Conservation (phyloP, 495 filamentous ascomycete genomes). For the Penicillium antarcticum region DNA sequence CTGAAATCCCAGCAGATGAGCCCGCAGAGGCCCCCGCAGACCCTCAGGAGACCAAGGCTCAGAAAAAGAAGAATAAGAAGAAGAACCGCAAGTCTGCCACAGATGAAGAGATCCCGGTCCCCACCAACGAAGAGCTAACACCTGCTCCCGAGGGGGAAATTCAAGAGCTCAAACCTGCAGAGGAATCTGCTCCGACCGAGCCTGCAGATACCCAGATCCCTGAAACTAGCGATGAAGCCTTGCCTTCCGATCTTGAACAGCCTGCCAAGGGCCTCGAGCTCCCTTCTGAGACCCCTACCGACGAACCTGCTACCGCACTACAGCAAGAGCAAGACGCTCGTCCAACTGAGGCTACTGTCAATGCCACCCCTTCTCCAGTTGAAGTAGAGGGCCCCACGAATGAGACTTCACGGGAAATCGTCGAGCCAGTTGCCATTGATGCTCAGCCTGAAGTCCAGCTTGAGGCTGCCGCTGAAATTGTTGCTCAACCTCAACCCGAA, state of each 20-base stretch:
- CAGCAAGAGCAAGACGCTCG: not conserved
- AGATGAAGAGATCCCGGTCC: constrained; percentile 19
- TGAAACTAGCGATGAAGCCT: constrained; percentile 22
- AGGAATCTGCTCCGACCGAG: constrained; percentile 11
- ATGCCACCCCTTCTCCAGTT: constrained; percentile 2
- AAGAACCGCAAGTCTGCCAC: constrained; percentile 30
- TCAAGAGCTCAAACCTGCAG: constrained; percentile 10
- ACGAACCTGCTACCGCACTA: not conserved
- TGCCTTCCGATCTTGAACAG: constrained; percentile 6
- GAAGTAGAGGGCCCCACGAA: constrained; percentile 10
- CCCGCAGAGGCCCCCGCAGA: not conserved
- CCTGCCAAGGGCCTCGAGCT: not conserved
- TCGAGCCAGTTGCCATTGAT: constrained; percentile 7
- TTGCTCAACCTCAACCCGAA: not conserved
- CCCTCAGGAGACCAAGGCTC: constrained; percentile 8
- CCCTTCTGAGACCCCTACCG: constrained; percentile 4
- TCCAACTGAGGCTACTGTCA: not conserved
- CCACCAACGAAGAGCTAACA: constrained; percentile 2
- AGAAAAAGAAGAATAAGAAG: constrained; percentile 34
- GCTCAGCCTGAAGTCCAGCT: constrained; percentile 1
- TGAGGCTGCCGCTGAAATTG: constrained; percentile 1
- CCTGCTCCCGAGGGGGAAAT: constrained; percentile 15
- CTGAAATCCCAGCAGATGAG: not conserved
- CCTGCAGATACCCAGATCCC: constrained; percentile 11
- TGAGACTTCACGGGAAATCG: not conserved